Evolutionary conservation across 331 rosid species (phyloP), one percentile per base, ranked within the genome.

Genomic region (Ulmus americana): DNA sequence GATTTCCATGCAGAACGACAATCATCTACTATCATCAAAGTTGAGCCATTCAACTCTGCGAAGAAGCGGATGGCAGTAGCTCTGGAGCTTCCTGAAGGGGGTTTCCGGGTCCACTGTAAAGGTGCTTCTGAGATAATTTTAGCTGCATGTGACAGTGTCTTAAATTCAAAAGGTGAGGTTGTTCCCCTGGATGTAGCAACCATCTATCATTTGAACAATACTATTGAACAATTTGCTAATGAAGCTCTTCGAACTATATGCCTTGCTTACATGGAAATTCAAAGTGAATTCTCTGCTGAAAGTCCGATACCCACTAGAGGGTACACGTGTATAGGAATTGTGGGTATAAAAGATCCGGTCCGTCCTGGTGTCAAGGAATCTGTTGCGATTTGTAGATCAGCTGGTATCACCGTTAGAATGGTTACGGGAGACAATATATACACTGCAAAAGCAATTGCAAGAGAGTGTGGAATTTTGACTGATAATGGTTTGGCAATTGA

Each of bases 301-400:
- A 84, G 63, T 70, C 75, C 85, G 70, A 74, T 87, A 53, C 96
- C 96, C 18, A n/a, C 35, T 10, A 52, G 45, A 11, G 96, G 99
- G 35, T 94, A 80, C 80, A 90, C 96, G 12, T 90, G 96, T 68
- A 82, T 94, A 71, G 96, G 91, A 79, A 87, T 94, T 70, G 95
- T 94, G 76, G 97, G 99, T 45, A 94, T 94, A 73, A 94, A 94
- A 77, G 99, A 94, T 81, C 99, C 99, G 8, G 96, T 94, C 68
- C 96, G 97, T 52, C 88, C 95, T 3, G 97, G 99, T 64, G 97
- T 94, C 69, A 87, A 78, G 73, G 92, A 94, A 66, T 94, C 99
- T 15, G 96, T 94, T 59, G 95, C 80, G 56, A 87, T 90, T 72
- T 94, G 97, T 81, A 90, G 84, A 83, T 74, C 99, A 12, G 99